Percentiles rank a stretch among this genome's conserved stretches.
These are phyloP conservation scores for Phlebiopsis flavidoalba DNA, from an alignment of 768 basidiomycete genomes.

Conservation along the genomic window DNA sequence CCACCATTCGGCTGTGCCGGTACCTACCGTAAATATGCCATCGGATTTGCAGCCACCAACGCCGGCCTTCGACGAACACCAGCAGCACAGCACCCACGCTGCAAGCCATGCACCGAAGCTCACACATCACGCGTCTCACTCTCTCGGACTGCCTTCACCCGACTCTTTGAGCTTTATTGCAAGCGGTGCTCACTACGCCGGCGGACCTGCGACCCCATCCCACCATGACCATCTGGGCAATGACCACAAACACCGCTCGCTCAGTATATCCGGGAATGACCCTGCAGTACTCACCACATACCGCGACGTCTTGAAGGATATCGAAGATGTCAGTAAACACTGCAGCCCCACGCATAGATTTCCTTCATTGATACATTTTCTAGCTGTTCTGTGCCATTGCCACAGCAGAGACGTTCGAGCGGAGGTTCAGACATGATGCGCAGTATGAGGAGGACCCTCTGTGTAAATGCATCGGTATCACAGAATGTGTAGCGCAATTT, in stretches of 20 bases:
- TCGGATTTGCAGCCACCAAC: background rate
- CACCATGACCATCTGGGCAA: slow-evolving; percentile 9
- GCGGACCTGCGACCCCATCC: slow-evolving; percentile 21
- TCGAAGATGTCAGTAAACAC: slow-evolving; percentile 36
- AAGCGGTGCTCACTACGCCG: slow-evolving; percentile 60
- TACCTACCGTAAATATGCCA: background rate
- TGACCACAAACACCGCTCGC: slow-evolving; percentile 1
- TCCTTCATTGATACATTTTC: background rate
- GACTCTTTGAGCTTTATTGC: slow-evolving; percentile 53
- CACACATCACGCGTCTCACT: slow-evolving; percentile 8
- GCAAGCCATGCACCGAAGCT: slow-evolving; percentile 4
- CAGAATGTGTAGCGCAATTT: slow-evolving; percentile 36
- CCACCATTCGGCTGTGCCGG: background rate
- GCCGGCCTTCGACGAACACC: background rate
- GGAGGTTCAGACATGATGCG: slow-evolving; percentile 50
- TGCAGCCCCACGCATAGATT: background rate
- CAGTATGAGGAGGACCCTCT: slow-evolving; percentile 60
- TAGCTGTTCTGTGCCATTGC: slow-evolving; percentile 50
- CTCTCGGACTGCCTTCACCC: slow-evolving; percentile 37
- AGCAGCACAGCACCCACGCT: background rate
- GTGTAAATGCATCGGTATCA: slow-evolving; percentile 42
- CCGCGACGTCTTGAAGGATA: slow-evolving; percentile 46
- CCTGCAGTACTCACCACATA: slow-evolving; percentile 25
- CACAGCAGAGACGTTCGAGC: slow-evolving; percentile 45
- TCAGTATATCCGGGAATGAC: slow-evolving; percentile 10